Conservation (phyloP, 768 basidiomycete genomes). For the Tylopilus sp. region DNA sequence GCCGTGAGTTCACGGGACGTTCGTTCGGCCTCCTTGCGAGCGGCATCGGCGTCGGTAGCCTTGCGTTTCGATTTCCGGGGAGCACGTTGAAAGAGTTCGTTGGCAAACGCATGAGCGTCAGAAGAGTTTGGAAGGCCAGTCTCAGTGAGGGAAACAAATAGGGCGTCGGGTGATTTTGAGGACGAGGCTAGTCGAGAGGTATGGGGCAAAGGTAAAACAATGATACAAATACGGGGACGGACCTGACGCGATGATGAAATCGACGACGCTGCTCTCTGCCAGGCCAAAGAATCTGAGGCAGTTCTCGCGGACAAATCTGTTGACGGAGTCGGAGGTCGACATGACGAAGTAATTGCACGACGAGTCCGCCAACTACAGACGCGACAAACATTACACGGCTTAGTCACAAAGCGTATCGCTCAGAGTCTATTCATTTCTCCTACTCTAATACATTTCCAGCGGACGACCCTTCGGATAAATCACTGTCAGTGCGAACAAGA, state of each 20-base stretch:
- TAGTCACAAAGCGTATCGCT: too few species aligned
- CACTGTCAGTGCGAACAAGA: not conserved
- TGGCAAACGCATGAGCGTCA: constrained; percentile 76
- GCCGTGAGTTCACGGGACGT: constrained; percentile 65
- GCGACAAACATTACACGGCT: not conserved
- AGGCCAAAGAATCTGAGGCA: constrained; percentile 80
- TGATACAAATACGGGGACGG: constrained; percentile 11
- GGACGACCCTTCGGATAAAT: too few species aligned
- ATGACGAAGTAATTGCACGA: constrained; percentile 34
- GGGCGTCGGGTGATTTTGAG: constrained; percentile 73
- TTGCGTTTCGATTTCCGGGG: constrained; percentile 80
- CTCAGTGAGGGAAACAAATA: constrained; percentile 71
- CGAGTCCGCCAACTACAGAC: too few species aligned
- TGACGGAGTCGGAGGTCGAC: constrained; percentile 55
- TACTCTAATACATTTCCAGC: too few species aligned
- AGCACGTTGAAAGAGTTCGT: constrained; percentile 69
- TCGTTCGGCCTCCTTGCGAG: constrained; percentile 69
- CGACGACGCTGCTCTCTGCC: constrained; percentile 78
- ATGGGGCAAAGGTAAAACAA: not conserved
- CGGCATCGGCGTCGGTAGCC: constrained; percentile 36
- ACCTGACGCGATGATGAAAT: constrained; percentile 88
- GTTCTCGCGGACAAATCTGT: constrained; percentile 78
- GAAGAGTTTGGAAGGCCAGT: constrained; percentile 81
- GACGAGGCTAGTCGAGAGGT: constrained; percentile 51
- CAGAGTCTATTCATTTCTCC: too few species aligned